phyloP scores from a whole-genome alignment of 768 basidiomycete species.

The Kwoniella bestiolae region DNA sequence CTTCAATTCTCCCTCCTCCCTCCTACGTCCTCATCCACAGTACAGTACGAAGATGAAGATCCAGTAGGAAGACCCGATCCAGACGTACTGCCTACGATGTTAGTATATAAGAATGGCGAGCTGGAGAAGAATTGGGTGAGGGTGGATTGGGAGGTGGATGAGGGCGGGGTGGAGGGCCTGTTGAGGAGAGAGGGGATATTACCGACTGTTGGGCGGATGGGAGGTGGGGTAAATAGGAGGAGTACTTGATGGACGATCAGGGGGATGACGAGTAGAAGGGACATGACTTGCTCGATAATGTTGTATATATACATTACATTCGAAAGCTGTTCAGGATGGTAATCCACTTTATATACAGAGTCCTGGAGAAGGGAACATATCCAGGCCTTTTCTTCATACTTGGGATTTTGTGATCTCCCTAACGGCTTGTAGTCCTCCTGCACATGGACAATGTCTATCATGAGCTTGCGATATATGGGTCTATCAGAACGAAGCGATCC shows the following conservation, averaged over 20 bases:
- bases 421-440: too few relatives aligned
- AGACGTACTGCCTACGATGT: conserved; percentile 53
- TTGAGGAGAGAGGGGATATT: conserved; percentile 37
- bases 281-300: too few relatives aligned
- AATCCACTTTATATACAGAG: too few relatives aligned
- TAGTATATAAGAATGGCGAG: conserved; percentile 54
- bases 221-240: conserved; percentile 4
- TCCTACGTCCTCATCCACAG: conserved; percentile 4
- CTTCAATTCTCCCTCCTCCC: conserved; percentile 50
- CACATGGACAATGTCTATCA: too few relatives aligned
- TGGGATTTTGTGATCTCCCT: too few relatives aligned
- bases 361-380: too few relatives aligned
- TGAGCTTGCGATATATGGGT: too few relatives aligned
- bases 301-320: too few relatives aligned
- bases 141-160: conserved; percentile 51
- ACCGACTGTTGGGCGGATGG: background rate
- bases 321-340: too few relatives aligned
- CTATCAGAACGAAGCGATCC: too few relatives aligned
- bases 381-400: too few relatives aligned
- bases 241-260: conserved; percentile 2
- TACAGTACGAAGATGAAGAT: conserved; percentile 27
- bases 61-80: conserved; percentile 42
- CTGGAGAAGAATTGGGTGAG: conserved; percentile 50
- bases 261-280: conserved; percentile 3
- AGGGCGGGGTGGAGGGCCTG: conserved; percentile 49